A percentile compares a stretch with the other conserved stretches of the same genome.
phyloP scores from a whole-genome alignment of 768 basidiomycete genomes.

The Strobilomyces echinocephalus region DNA sequence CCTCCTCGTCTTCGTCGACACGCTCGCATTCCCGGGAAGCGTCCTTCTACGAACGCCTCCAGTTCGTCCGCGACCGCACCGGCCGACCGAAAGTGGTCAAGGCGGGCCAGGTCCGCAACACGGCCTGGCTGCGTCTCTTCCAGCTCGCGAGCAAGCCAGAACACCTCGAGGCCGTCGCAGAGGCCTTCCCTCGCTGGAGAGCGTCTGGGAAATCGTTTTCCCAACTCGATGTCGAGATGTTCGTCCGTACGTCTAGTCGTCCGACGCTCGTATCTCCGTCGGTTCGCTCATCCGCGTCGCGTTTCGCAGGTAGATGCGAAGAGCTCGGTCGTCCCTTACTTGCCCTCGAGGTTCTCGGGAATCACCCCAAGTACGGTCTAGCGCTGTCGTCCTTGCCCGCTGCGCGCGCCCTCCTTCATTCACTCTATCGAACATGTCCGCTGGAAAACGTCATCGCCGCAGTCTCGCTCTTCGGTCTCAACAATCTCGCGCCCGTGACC shows the following conservation, averaged over 20 bases:
- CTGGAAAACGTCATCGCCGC: constrained; percentile 46
- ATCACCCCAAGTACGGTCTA: constrained; percentile 59
- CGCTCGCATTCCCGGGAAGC: constrained; percentile 13
- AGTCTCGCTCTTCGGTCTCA: constrained; percentile 49
- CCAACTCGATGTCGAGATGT: constrained; percentile 39
- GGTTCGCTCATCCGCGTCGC: background rate
- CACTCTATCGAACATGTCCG: constrained; percentile 45
- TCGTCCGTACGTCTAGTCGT: constrained; percentile 46
- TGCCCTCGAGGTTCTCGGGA: constrained; percentile 56
- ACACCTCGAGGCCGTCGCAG: constrained; percentile 44
- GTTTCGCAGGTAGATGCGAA: constrained; percentile 53
- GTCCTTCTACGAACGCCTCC: constrained; percentile 19
- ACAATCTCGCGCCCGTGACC: constrained; percentile 49
- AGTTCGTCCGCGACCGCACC: constrained; percentile 28
- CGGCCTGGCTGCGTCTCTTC: constrained; percentile 49
- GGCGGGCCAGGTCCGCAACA: constrained; percentile 37
- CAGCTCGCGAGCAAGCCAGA: constrained; percentile 46
- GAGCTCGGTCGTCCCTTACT: constrained; percentile 52
- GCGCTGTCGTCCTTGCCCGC: constrained; percentile 43
- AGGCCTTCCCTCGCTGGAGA: constrained; percentile 48
- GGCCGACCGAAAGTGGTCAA: constrained; percentile 27
- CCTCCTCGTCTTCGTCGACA: background rate
- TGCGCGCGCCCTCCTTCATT: constrained; percentile 54
- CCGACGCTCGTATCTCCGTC: background rate
- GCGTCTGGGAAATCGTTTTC: constrained; percentile 40